phyloP scores from a whole-genome alignment of 2,329 filamentous ascomycete species.

The Tolypocladium ophioglossoides region DNA sequence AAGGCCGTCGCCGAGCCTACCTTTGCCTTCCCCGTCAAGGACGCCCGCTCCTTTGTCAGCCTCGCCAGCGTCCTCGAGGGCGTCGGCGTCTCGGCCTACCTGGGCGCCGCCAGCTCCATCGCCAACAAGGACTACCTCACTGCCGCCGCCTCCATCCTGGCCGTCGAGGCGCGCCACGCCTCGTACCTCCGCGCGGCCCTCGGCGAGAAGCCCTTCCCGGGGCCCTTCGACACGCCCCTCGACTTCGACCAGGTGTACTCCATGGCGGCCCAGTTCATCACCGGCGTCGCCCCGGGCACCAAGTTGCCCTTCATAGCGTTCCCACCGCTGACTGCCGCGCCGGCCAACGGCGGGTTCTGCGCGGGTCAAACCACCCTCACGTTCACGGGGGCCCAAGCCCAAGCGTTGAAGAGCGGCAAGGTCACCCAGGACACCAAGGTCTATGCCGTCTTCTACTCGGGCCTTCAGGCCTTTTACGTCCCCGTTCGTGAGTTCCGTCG shows the following conservation, averaged over 20 bases:
- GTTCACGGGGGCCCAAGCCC: conserved; percentile 3
- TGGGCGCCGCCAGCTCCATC: conserved; percentile 52
- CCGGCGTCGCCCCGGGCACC: conserved; percentile 43
- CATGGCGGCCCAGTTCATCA: conserved; percentile 53
- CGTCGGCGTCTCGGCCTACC: conserved; percentile 52
- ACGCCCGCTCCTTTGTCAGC: conserved; percentile 45
- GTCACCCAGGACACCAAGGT: not conserved
- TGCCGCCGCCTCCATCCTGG: conserved; percentile 52
- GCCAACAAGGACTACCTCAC: conserved; percentile 45
- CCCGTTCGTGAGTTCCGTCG: conserved; percentile 1
- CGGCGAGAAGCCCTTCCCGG: conserved; percentile 41
- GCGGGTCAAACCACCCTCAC: not conserved
- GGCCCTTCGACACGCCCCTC: conserved; percentile 50
- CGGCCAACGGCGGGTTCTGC: not conserved
- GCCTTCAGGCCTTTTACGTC: conserved; percentile 10
- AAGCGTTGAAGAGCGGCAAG: conserved; percentile 2
- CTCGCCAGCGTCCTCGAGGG: conserved; percentile 56
- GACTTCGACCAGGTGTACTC: conserved; percentile 50
- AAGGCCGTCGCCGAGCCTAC: conserved; percentile 41
- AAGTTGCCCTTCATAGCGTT: conserved; percentile 51
- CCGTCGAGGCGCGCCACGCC: conserved; percentile 52
- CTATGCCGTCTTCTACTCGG: conserved; percentile 7
- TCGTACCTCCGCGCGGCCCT: conserved; percentile 44
- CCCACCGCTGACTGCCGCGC: conserved; percentile 19
- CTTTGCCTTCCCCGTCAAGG: conserved; percentile 50